Evolutionary conservation across 225 moss, liverwort and hornwort species (phyloP).

Genomic region (Marchantia polymorpha): DNA sequence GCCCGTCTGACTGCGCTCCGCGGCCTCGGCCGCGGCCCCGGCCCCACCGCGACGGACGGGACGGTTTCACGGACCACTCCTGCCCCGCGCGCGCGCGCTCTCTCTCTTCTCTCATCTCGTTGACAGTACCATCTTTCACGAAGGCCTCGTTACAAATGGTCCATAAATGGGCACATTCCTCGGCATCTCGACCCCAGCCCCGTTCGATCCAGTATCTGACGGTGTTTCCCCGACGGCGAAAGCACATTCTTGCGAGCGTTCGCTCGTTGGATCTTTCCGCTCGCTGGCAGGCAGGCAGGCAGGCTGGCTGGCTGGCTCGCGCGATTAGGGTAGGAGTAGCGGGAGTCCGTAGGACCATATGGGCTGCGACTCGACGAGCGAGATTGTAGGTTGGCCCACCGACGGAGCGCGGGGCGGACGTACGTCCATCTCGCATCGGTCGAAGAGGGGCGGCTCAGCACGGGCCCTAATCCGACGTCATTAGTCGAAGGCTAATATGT

Average conservation of each 20-base stretch:
- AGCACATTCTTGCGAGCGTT: not conserved
- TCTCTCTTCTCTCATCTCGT: not conserved
- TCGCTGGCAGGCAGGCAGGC: no score
- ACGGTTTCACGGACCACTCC: slow-evolving; percentile 1
- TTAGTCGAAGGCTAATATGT: not conserved
- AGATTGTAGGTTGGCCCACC: slow-evolving; percentile 5
- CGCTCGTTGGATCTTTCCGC: not conserved
- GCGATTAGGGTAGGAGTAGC: not conserved
- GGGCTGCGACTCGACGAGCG: not conserved
- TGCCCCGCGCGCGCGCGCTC: not conserved
- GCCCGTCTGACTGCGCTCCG: not conserved
- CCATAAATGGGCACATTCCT: slow-evolving; percentile 9
- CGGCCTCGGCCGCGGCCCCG: not conserved
- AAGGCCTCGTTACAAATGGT: slow-evolving; percentile 1
- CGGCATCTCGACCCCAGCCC: not conserved
- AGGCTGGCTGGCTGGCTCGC: not conserved
- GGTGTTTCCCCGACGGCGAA: not conserved
- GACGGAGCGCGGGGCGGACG: not conserved
- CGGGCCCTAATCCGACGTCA: slow-evolving; percentile 8
- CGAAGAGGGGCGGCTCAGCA: not conserved
- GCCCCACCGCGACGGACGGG: slow-evolving; percentile 13
- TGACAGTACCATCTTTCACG: slow-evolving; percentile 7
- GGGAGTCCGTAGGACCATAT: not conserved
- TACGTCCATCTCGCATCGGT: not conserved
- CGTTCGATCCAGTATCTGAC: slow-evolving; percentile 8